Conservation (phyloP, 2,329 filamentous ascomycete genomes). For the Cladosporium sp. region DNA sequence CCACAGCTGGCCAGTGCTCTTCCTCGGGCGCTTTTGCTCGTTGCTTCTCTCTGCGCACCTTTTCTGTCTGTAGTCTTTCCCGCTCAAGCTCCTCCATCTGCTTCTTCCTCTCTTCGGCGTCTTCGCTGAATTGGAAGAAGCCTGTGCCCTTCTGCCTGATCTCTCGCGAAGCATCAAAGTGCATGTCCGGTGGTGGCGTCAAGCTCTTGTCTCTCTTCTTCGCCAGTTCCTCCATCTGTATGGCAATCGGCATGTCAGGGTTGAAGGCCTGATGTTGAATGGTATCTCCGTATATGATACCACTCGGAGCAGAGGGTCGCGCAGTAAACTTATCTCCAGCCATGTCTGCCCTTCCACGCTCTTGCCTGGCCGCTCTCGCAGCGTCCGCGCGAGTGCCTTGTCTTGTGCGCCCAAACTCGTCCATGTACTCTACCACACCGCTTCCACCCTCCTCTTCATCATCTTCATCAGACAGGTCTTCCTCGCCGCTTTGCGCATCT, state of each 20-base stretch:
- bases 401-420: slow-evolving; percentile 86
- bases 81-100: slow-evolving; percentile 74
- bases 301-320: slow-evolving; percentile 60
- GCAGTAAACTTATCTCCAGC: slow-evolving; percentile 64
- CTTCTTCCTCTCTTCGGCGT: slow-evolving; percentile 60
- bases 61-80: slow-evolving; percentile 66
- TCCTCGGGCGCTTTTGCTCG: slow-evolving; percentile 38
- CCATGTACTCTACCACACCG: slow-evolving; percentile 78
- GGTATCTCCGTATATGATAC: slow-evolving; percentile 78
- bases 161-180: slow-evolving; percentile 84
- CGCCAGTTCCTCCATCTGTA: slow-evolving; percentile 74
- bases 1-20: slow-evolving; percentile 26
- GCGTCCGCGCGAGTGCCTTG: slow-evolving; percentile 67
- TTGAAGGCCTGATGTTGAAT: slow-evolving; percentile 82
- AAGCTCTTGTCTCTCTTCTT: slow-evolving; percentile 71
- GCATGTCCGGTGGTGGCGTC: slow-evolving; percentile 73
- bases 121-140: slow-evolving; percentile 83
- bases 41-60: slow-evolving; percentile 56
- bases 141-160: slow-evolving; percentile 82
- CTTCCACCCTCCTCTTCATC: slow-evolving; percentile 41
- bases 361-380: slow-evolving; percentile 55
- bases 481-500: slow-evolving; percentile 43
- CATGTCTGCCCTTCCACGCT: slow-evolving; percentile 51
- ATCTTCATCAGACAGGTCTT: slow-evolving; percentile 35
- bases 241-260: slow-evolving; percentile 59